These are phyloP conservation scores for Rosellinia necatrix DNA, from an alignment of 2,329 filamentous ascomycete species.

Conservation along the genomic window DNA sequence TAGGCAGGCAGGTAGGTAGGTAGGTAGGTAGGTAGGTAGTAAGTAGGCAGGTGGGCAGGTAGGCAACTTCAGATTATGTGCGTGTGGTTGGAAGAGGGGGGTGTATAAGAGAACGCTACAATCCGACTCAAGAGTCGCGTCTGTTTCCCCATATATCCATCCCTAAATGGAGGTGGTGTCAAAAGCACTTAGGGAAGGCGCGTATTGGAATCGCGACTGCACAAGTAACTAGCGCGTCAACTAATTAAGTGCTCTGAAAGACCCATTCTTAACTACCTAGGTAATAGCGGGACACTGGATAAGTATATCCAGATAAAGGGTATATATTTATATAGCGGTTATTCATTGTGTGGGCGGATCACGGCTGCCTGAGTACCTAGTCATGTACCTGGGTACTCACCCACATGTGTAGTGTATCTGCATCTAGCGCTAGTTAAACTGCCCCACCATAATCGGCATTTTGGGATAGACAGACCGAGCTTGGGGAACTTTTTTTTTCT, in stretches of 20 bases:
- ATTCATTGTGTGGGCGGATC: no score
- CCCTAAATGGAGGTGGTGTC: not conserved
- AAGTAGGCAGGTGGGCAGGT: no score
- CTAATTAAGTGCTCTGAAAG: no score
- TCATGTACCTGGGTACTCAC: not conserved
- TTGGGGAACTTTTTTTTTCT: slow-evolving; percentile 36
- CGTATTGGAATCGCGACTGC: slow-evolving; percentile 21
- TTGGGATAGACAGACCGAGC: slow-evolving; percentile 23
- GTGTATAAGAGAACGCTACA: no score
- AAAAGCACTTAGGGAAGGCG: slow-evolving; percentile 2
- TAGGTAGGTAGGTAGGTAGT: no score
- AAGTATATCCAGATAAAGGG: no score
- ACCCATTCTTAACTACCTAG: not conserved
- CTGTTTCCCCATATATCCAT: not conserved
- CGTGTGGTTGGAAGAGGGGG: no score
- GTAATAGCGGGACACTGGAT: no score
- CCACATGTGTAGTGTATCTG: not conserved
- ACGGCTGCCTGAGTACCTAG: no score
- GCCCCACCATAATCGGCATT: slow-evolving; percentile 31
- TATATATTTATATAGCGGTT: no score
- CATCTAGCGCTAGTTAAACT: not conserved
- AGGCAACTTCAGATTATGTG: no score
- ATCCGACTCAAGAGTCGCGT: not conserved
- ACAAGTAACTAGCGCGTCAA: not conserved
- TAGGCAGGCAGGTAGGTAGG: no score